Base-by-base conservation (phyloP, 257 asterid species). In the Solanum rostratum region DNA sequence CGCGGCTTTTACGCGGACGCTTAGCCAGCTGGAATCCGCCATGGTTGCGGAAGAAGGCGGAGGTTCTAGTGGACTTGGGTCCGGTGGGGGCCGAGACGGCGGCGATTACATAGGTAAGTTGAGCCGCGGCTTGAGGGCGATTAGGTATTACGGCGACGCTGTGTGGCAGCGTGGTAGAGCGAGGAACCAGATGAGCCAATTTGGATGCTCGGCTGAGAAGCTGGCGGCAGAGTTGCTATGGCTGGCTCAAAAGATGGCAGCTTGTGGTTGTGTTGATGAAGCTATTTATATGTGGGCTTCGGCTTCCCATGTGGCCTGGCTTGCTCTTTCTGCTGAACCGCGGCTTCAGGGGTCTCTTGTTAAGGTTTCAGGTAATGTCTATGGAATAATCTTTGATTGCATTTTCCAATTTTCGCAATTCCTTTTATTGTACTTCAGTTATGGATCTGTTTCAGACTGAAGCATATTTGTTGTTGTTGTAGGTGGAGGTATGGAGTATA, bases 191-290 rank as follows among this genome's bases (percentile, higher is more conserved):
- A 59, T 74, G 54, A 85, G 89, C 82, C 87, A 87, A 52, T 69
- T 88, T 3, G 92, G 89, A 29, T 79, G 88, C 73, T 96, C 98
- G 86, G 96, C 95, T 43, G 96, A 92, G 91, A 96, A 94, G 89
- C 89, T 92, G 88, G 98, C 96, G 5, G 98, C 99, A 27, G 99
- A 96, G 89, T 83, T 92, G 85, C 88, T 96, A 27, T 96, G 99
- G 99, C 69, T 96, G 90, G 94, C 90, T 43, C 88, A 90, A 94
- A 96, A 94, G 88, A 92, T 94, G 98, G 89, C 89, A 66, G 91
- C 90, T 30, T 96, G 94, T 65, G 98, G 97, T 39, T 94, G 97
- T 73, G 93, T 82, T 1, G 94, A 88, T 14, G 98, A 93, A 84
- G 98, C 98, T 50, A 91, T 94, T 78, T 84, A 85, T 39, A 92